Base-by-base conservation (phyloP, 2,329 filamentous ascomycete genomes). In the Cytospora chrysosperma region DNA sequence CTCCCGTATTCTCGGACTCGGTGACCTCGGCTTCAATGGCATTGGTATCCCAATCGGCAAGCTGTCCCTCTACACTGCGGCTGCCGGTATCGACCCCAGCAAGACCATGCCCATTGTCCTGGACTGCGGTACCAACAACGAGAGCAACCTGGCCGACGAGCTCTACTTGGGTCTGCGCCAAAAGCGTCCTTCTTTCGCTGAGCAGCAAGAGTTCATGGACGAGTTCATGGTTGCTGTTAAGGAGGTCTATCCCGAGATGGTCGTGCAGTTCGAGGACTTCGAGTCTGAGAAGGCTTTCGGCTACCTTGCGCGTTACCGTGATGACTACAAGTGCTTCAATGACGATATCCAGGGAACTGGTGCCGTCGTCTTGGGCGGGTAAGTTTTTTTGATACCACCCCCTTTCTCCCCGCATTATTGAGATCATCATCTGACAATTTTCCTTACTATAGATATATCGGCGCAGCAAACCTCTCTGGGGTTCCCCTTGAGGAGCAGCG, bases 21-120 rank as follows among this genome's bases (percentile, higher is more conserved):
- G 95, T 70, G 95, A 99, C 78, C 85, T 98, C 63, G 95, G 95
- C 70, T 89, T 99, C 69, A 97, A 97, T 77, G 95, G 95, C 73
- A 96, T 98, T 82, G 95, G 95, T 69, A 99, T 99, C 77, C 93
- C 95, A 67, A 87, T 99, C 70, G 95, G 95, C 74, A 99, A 99
- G 82, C 85, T 98, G 67, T 88, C 93, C 67, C 85, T 99, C 59
- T 99, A 99, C 84, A 97, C 92, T 64, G 93, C 90, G 53, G 96
- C 94, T 73, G 95, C 95, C 63, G 95, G 95, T 74, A 97, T 98
- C 78, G 88, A 93, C 77, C 95, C 95, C 73, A 86, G 81, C 78
- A 96, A 84, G 88, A 97, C 84, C 76, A 90, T 85, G 43, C 87
- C 87, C 69, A 89, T 89, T 66, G 87, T 89, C 27, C 77, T 90